Evolutionary conservation across 2,329 filamentous ascomycete species (phyloP).

Genomic region (Phyllosticta citribraziliensis): DNA sequence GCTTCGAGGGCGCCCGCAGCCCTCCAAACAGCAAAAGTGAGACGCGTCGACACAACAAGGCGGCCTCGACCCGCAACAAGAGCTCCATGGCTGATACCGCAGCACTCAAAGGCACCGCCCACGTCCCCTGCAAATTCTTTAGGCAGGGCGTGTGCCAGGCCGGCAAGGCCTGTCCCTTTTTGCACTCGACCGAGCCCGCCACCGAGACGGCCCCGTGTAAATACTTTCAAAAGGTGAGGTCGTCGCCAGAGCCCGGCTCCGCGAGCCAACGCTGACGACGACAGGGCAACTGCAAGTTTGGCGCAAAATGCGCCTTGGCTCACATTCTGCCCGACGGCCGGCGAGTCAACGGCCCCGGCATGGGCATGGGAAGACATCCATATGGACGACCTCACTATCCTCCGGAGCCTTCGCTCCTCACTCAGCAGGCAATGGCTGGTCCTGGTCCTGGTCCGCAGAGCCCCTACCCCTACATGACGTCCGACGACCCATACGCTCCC

Average conservation of each 20-base stretch:
- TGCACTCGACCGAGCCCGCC: slow-evolving; percentile 78
- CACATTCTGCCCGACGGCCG: slow-evolving; percentile 91
- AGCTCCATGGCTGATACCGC: slow-evolving; percentile 9
- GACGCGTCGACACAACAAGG: slow-evolving; percentile 8
- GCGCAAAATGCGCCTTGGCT: slow-evolving; percentile 91
- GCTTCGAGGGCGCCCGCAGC: slow-evolving; percentile 33
- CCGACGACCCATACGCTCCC: slow-evolving; percentile 30
- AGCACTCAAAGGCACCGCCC: slow-evolving; percentile 65
- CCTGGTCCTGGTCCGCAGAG: slow-evolving; percentile 32
- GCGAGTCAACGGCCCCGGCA: slow-evolving; percentile 69
- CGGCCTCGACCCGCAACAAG: neutral
- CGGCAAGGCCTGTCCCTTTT: slow-evolving; percentile 90
- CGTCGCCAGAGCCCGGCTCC: neutral
- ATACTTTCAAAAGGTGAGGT: slow-evolving; percentile 86
- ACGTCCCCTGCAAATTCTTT: slow-evolving; percentile 99
- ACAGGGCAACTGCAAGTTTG: slow-evolving; percentile 97
- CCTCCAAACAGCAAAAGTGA: slow-evolving; percentile 42
- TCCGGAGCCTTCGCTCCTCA: slow-evolving; percentile 63
- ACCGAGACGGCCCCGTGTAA: slow-evolving; percentile 87
- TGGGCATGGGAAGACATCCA: slow-evolving; percentile 42
- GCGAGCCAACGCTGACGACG: slow-evolving; percentile 6
- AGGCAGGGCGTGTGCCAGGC: slow-evolving; percentile 93
- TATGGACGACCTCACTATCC: slow-evolving; percentile 53
- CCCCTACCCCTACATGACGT: slow-evolving; percentile 28
- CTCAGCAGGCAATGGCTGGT: slow-evolving; percentile 40